Evolutionary conservation across 2,329 filamentous ascomycete genomes (phyloP), one percentile per base, ranked within the genome.

Genomic region (Magnaporthiopsis poae): DNA sequence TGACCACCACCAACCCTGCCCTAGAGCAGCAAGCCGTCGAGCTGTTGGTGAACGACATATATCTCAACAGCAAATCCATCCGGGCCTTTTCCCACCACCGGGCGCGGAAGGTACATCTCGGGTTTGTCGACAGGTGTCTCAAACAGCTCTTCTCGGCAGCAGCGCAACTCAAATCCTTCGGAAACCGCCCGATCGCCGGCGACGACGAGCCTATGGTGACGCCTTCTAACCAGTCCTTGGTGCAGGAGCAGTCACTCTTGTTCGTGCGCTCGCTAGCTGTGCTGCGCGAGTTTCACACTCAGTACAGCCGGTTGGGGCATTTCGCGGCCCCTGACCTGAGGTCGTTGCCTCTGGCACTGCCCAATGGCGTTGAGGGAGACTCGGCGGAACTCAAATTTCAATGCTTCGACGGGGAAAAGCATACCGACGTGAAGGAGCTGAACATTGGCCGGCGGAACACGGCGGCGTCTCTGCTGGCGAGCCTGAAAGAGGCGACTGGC

Each of bases 71-170:
- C 72, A 71, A 73, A 12, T 77, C 80, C n/a, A 84, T 88, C 61
- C 68, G 75, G 31, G 75, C 78, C 0, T 82, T 84, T 67, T 79
- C 84, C 0, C 75, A 81, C 61, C 76, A 81, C 60, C 79, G 82
- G 61, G 82, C 83, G 29, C 80, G 82, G 46, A 81, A 80, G 64
- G 79, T 88, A 1, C 92, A 96, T 74, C 80, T 91, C 66, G 83
- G 82, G 3, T 80, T 96, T 29, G 88, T 93, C 9, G 82, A 88
- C 70, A 85, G 90, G 65, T 96, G 92, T 73, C 81, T 96, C 62
- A 77, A 81, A 39, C 89, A 92, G 72, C 79, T 94, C 25, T 86
- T 86, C 71, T 79, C 82, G 59, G 85, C 90, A 68, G 89, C 89
- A 13, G 75, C 78, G 25, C 81, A 77, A 61, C 75, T 91, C 65